Percentiles rank a stretch among this genome's conserved stretches.
Conservation (phyloP, 495 filamentous ascomycete species). For the Penicillium parvum region DNA sequence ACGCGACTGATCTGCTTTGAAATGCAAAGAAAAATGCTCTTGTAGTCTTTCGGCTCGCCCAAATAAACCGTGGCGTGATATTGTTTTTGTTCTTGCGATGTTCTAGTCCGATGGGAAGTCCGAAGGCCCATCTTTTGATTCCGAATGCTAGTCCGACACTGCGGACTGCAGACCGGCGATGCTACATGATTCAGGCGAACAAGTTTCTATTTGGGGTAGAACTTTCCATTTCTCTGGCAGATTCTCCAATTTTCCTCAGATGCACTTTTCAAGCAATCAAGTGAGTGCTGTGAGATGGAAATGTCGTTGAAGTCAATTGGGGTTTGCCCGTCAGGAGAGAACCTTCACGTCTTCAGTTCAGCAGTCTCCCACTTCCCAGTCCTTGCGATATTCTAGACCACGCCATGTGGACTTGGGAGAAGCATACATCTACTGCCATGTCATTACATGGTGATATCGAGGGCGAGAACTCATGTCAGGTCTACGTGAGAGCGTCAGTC, state of each 20-base stretch:
- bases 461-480: background rate
- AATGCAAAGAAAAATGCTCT: background rate
- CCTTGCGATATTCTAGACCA: background rate
- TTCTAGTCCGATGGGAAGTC: conserved; percentile 10
- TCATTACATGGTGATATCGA: background rate
- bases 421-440: background rate
- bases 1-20: background rate
- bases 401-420: conserved; percentile 6
- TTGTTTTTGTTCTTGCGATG: background rate
- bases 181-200: conserved; percentile 8
- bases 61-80: conserved; percentile 12
- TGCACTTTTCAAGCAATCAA: background rate
- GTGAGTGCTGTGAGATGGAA: too few species aligned
- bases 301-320: background rate
- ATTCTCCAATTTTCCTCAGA: background rate
- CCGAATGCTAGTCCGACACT: too few species aligned
- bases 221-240: background rate
- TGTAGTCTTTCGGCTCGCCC: too few species aligned
- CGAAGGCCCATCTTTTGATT: too few species aligned
- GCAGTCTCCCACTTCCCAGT: background rate
- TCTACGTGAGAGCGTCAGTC: background rate
- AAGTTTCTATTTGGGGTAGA: conserved; percentile 1
- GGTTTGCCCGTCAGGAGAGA: too few species aligned
- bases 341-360: too few species aligned
- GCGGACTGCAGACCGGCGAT: background rate